These are phyloP conservation scores for Halophytophthora polymorphica DNA, from an alignment of 352 stramenopile species.

Conservation along the genomic window DNA sequence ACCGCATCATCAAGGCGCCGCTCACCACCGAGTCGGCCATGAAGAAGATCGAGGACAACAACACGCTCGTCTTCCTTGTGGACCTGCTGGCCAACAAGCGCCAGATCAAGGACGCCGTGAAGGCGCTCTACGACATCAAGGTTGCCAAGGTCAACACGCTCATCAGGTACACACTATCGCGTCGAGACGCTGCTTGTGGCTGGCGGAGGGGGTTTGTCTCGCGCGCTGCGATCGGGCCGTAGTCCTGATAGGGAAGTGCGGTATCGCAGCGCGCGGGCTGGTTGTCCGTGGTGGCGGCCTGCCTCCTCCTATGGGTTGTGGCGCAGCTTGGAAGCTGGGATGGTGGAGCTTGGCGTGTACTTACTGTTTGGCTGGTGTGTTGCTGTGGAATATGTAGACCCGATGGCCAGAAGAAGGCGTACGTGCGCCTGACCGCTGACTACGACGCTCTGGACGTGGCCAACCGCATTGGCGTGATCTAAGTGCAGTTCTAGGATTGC, in stretches of 20 bases:
- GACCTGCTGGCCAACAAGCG: slow-evolving; percentile 99
- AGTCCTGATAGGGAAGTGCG: slow-evolving; percentile 51
- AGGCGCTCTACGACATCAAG: slow-evolving; percentile 99
- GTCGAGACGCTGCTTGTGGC: slow-evolving; percentile 50
- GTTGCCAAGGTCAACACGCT: slow-evolving; percentile 99
- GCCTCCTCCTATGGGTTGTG: slow-evolving; percentile 12
- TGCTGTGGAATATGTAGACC: slow-evolving; percentile 63
- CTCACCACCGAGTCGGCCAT: slow-evolving; percentile 99
- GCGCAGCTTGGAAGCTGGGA: neutral
- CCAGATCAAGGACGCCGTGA: slow-evolving; percentile 99
- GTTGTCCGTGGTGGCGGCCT: slow-evolving; percentile 7
- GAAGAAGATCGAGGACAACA: slow-evolving; percentile 99
- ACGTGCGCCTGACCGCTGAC: slow-evolving; percentile 98
- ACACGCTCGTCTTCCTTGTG: slow-evolving; percentile 99
- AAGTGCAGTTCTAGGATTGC: slow-evolving; percentile 50
- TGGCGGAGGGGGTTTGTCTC: slow-evolving; percentile 18
- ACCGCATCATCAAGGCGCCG: slow-evolving; percentile 99
- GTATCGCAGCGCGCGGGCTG: slow-evolving; percentile 17
- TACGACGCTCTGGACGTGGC: slow-evolving; percentile 99
- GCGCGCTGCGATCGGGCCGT: slow-evolving; percentile 12
- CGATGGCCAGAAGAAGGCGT: slow-evolving; percentile 99
- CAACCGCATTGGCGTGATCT: slow-evolving; percentile 99
- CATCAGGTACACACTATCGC: slow-evolving; percentile 93
- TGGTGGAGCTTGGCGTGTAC: neutral
- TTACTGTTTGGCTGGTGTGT: slow-evolving; percentile 14